Evolutionary conservation across 2,329 filamentous ascomycete genomes (phyloP).

Genomic region (Penicillium sp.): DNA sequence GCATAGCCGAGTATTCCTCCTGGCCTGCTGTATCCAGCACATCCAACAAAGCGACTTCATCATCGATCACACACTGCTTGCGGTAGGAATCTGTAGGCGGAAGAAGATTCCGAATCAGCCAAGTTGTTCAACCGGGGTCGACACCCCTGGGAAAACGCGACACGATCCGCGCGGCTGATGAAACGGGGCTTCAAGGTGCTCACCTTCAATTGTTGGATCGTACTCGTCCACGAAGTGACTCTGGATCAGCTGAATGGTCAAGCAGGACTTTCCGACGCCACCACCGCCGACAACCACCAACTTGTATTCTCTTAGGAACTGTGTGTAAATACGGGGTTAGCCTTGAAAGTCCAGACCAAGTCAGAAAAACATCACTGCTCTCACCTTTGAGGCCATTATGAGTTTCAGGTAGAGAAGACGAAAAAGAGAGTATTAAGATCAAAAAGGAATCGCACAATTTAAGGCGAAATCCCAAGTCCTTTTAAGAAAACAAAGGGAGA

Average conservation of each 20-base stretch:
- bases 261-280: slow-evolving; percentile 97
- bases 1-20: slow-evolving; percentile 99
- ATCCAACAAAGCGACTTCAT: slow-evolving; percentile 95
- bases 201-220: slow-evolving; percentile 96
- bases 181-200: slow-evolving; percentile 6
- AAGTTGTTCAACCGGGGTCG: neutral
- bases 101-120: slow-evolving; percentile 1
- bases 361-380: slow-evolving; percentile 5
- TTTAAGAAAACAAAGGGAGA: slow-evolving; percentile 13
- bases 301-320: slow-evolving; percentile 92
- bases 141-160: neutral
- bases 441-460: slow-evolving; percentile 6
- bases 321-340: neutral
- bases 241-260: slow-evolving; percentile 94
- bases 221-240: slow-evolving; percentile 99
- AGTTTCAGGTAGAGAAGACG: slow-evolving; percentile 4
- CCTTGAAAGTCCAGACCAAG: neutral
- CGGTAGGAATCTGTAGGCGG: slow-evolving; percentile 81
- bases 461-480: slow-evolving; percentile 1
- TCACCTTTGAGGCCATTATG: slow-evolving; percentile 28
- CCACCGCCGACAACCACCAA: slow-evolving; percentile 95
- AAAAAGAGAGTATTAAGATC: slow-evolving; percentile 7
- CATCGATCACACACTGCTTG: slow-evolving; percentile 99
- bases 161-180: neutral
- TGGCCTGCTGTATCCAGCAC: slow-evolving; percentile 97